Base-by-base conservation (phyloP, 108 stramenopile species). In the Cyclostephanos tholiformis region DNA sequence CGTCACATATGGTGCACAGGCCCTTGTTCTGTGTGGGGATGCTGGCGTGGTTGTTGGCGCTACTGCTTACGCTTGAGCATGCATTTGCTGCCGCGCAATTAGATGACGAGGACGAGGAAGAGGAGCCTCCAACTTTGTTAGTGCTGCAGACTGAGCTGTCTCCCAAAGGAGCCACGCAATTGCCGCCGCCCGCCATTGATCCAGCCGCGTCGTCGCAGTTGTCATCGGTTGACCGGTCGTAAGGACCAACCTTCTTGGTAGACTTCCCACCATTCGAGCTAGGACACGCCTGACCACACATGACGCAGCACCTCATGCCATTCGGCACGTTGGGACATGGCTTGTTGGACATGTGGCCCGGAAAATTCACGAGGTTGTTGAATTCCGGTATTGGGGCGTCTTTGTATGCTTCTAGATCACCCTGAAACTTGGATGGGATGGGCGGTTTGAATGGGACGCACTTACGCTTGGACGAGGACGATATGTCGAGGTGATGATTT, bases 21-120 rank as follows among this genome's bases (percentile, higher is more conserved):
- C 95, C 95, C 74, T 96, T 96, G 85, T 96, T 96, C 65, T 96
- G 95, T 25, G 85, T 89, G 6, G 95, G 95, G 51, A 96, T 96
- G 41, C 86, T 88, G 50, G 87, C 82, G 66, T 72, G 73, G 25
- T 65, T 74, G 51, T 48, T 65, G 30, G 52, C 65, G 60, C 35
- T 49, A 52, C 35, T 38, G 53, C 23, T 38, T 17, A 29, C 38
- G 57, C 59, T 71, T 71, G 51, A 64, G 50, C 41, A 59, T 8
- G 53, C 20, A 20, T 59, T 78, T 30, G 82, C 73, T 25, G 67
- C 74, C 55, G 74, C 73, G 39, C 56, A 69, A 48, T 44, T 73
- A 12, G 22, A 71, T 26, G 30, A 43, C 41, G 30, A 63, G 41
- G 23, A 72, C 63, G 56, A 39, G 20, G 41, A 22, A 55, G 38